Conservation (phyloP, 2,329 filamentous ascomycete genomes). For the Monosporascus sp. region DNA sequence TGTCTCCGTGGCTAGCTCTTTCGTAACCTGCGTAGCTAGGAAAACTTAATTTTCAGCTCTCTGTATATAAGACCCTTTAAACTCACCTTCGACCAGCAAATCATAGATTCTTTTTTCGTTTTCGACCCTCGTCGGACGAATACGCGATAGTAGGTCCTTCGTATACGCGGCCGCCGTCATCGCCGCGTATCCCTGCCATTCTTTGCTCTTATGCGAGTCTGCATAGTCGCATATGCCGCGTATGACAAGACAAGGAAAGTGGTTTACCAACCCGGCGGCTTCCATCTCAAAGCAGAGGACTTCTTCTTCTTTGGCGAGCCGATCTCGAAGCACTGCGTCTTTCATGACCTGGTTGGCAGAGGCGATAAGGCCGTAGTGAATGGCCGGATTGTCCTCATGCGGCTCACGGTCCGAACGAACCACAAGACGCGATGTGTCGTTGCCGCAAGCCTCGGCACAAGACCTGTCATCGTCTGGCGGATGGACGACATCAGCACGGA, state of each 20-base stretch:
- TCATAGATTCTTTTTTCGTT: no score
- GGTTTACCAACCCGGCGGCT: constrained; percentile 15
- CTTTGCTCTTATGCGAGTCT: constrained; percentile 21
- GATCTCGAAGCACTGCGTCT: constrained; percentile 12
- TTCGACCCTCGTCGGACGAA: no score
- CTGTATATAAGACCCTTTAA: no score
- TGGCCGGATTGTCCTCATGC: constrained; percentile 11
- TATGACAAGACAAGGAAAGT: constrained; percentile 21
- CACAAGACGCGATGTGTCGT: constrained; percentile 9
- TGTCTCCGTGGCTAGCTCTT: no score
- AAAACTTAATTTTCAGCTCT: no score
- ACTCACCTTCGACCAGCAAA: no score
- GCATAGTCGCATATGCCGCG: constrained; percentile 23
- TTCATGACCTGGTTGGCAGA: constrained; percentile 23
- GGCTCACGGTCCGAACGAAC: no score
- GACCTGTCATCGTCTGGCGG: no score
- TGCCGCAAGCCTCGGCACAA: constrained; percentile 11
- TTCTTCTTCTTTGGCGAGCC: constrained; percentile 1
- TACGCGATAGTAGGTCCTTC: constrained; percentile 10
- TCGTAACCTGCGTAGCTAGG: no score
- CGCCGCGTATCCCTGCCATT: constrained; percentile 17
- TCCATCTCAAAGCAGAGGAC: constrained; percentile 19
- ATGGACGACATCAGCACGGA: no score
- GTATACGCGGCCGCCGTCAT: constrained; percentile 13
- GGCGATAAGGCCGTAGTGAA: constrained; percentile 21